These are phyloP conservation scores for Ogataea philodendri DNA, from an alignment of 805 yeast species.

Conservation along the genomic window DNA sequence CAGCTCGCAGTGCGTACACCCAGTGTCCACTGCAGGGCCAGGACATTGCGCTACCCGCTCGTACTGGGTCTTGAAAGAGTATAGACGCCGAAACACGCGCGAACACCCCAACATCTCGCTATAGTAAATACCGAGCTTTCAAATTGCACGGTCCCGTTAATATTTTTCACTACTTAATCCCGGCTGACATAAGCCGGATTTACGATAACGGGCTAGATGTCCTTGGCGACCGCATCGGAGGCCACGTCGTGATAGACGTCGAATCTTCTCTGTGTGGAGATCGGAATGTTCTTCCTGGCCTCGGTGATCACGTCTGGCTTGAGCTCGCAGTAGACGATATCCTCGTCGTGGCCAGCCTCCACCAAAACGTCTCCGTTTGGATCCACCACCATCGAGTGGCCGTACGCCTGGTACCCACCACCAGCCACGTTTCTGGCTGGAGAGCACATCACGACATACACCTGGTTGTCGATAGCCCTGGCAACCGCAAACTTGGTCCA, in stretches of 20 bases:
- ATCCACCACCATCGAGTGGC: conserved; percentile 62
- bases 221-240: conserved; percentile 23
- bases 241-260: conserved; percentile 55
- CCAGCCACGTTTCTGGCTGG: conserved; percentile 72
- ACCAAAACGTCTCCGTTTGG: conserved; percentile 60
- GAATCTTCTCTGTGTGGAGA: conserved; percentile 66
- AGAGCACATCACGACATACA: conserved; percentile 74
- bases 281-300: conserved; percentile 67
- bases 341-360: conserved; percentile 80
- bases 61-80: conserved; percentile 12
- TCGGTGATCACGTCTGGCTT: conserved; percentile 57
- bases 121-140: background rate
- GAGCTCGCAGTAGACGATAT: conserved; percentile 69
- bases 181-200: conserved; percentile 6
- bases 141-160: background rate
- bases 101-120: conserved; percentile 1
- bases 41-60: conserved; percentile 41
- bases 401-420: conserved; percentile 61
- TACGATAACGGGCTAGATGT: conserved; percentile 4
- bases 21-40: conserved; percentile 51
- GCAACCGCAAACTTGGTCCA: conserved; percentile 76
- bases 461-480: conserved; percentile 73
- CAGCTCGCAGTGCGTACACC: conserved; percentile 55
- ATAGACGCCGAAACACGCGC: background rate
- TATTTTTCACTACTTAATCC: conserved; percentile 1